These are phyloP conservation scores for Myrica gale DNA, from an alignment of 306 rosid species.

Conservation along the genomic window DNA sequence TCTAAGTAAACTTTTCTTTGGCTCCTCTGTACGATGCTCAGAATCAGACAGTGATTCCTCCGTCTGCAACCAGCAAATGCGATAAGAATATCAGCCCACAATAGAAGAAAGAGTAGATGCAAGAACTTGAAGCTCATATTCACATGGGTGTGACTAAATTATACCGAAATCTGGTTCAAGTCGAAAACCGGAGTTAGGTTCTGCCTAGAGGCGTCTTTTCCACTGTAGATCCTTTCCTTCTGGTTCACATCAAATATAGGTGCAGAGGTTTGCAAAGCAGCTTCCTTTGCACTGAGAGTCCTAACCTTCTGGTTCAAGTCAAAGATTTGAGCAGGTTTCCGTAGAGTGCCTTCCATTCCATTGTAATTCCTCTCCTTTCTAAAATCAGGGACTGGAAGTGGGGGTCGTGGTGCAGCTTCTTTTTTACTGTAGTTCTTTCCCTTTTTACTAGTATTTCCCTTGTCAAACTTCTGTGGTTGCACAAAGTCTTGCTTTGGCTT, in stretches of 20 bases:
- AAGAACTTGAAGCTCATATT: conserved; percentile 15
- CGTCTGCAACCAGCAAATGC: conserved; percentile 39
- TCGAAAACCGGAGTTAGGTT: conserved; percentile 59
- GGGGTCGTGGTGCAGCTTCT: conserved; percentile 38
- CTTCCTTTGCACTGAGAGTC: conserved; percentile 44
- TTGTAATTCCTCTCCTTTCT: conserved; percentile 49
- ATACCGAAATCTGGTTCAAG: conserved; percentile 96
- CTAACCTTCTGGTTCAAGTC: conserved; percentile 70
- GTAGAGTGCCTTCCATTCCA: conserved; percentile 36
- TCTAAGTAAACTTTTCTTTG: conserved; percentile 60
- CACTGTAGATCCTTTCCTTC: conserved; percentile 54
- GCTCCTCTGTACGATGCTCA: conserved; percentile 57
- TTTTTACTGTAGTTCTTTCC: conserved; percentile 50
- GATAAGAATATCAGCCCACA: conserved; percentile 19
- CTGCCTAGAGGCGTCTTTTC: conserved; percentile 61
- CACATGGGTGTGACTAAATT: neutral
- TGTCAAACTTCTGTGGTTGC: conserved; percentile 39
- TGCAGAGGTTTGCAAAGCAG: conserved; percentile 33
- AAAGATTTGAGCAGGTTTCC: conserved; percentile 39
- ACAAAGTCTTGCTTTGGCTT: conserved; percentile 39
- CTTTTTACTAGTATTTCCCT: conserved; percentile 41
- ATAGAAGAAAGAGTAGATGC: conserved; percentile 1
- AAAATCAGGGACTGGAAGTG: conserved; percentile 25
- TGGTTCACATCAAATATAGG: conserved; percentile 55
- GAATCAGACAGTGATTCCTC: conserved; percentile 62